Evolutionary conservation across 352 stramenopile genomes (phyloP).

Genomic region (Halophytophthora batemanensis): DNA sequence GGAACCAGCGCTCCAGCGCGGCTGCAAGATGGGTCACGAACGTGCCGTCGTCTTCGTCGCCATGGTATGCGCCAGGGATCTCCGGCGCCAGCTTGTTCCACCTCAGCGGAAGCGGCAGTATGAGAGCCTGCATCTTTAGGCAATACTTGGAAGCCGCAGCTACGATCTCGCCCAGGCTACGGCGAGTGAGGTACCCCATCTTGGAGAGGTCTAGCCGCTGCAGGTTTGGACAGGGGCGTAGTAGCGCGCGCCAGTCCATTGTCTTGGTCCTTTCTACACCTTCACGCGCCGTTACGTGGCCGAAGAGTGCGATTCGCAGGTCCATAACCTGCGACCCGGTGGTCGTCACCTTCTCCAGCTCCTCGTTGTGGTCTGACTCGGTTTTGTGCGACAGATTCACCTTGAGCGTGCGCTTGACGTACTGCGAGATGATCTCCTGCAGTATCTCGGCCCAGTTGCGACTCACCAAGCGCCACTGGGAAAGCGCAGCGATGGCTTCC

Average conservation of each 20-base stretch:
- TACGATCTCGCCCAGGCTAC: slow-evolving; percentile 33
- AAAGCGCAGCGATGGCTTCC: slow-evolving; percentile 33
- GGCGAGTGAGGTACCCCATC: slow-evolving; percentile 49
- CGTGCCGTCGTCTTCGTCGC: slow-evolving; percentile 24
- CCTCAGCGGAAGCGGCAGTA: slow-evolving; percentile 37
- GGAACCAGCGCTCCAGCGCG: slow-evolving; percentile 41
- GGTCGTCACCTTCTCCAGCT: slow-evolving; percentile 15
- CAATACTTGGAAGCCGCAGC: slow-evolving; percentile 35
- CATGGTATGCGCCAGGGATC: slow-evolving; percentile 16
- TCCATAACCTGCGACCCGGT: slow-evolving; percentile 32
- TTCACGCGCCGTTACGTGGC: slow-evolving; percentile 30
- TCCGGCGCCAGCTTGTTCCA: slow-evolving; percentile 36
- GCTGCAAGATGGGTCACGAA: slow-evolving; percentile 25
- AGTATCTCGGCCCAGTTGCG: slow-evolving; percentile 47
- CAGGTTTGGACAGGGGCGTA: slow-evolving; percentile 37
- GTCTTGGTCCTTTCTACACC: slow-evolving; percentile 27
- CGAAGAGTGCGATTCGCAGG: slow-evolving; percentile 45
- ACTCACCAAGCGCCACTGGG: slow-evolving; percentile 40
- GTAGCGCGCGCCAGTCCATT: slow-evolving; percentile 36
- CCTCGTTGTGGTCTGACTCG: slow-evolving; percentile 17
- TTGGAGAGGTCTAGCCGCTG: slow-evolving; percentile 47
- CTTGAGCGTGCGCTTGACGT: slow-evolving; percentile 38
- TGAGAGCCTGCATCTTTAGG: slow-evolving; percentile 40
- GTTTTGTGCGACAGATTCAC: slow-evolving; percentile 50
- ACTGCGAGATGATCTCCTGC: slow-evolving; percentile 40